Conservation (phyloP, 116 monocot genomes). For the Zostera marina region DNA sequence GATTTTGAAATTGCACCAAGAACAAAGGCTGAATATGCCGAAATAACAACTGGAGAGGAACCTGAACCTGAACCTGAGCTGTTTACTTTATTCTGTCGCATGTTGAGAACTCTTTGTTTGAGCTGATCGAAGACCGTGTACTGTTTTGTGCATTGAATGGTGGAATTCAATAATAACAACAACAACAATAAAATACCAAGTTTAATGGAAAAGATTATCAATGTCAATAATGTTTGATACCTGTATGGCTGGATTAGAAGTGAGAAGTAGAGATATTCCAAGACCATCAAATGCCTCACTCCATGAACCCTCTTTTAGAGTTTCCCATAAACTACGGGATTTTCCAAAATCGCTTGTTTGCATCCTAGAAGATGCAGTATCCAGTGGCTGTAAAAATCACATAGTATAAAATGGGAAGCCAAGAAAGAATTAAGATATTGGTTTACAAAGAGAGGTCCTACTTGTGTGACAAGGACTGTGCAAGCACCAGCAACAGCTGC, state of each 20-base stretch:
- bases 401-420: not conserved
- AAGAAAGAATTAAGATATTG: not conserved
- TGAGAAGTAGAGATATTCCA: constrained; percentile 77
- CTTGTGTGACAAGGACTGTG: constrained; percentile 75
- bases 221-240: constrained; percentile 20
- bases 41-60: constrained; percentile 43
- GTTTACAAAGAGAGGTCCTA: constrained; percentile 11
- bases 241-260: constrained; percentile 92
- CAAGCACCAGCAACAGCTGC: constrained; percentile 94
- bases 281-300: constrained; percentile 86
- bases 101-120: constrained; percentile 41
- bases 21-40: constrained; percentile 84
- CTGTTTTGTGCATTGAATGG: constrained; percentile 44
- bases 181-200: too few relatives aligned
- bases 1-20: constrained; percentile 84
- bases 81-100: constrained; percentile 7
- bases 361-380: constrained; percentile 94
- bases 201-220: not conserved
- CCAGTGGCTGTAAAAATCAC: constrained; percentile 60
- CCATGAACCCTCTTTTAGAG: constrained; percentile 57
- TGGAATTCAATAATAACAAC: too few relatives aligned
- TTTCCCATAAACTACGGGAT: constrained; percentile 68
- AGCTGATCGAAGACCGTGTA: constrained; percentile 97
- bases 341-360: constrained; percentile 97
- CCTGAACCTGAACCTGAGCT: constrained; percentile 14